Base-by-base conservation (phyloP, 2,329 filamentous ascomycete species). In the Fusarium armeniacum region DNA sequence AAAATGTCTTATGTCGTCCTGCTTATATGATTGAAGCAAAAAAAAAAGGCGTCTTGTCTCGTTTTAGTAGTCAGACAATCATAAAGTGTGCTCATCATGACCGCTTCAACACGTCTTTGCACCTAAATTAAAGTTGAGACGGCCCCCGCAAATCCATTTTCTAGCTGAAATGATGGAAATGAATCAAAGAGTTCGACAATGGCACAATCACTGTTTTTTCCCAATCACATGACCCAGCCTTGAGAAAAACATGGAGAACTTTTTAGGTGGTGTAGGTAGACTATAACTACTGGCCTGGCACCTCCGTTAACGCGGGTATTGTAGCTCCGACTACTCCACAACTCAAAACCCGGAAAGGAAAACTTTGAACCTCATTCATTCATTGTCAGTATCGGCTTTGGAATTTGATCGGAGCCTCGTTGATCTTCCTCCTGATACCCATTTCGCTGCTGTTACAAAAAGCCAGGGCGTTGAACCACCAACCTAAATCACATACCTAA, bases 341-440 rank as follows among this genome's bases (percentile, higher is more conserved):
- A 65, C 61, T 62, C 59, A 60, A 55, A 65, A 53, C 62, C 62
- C 65, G 65, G 67, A 70, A 70, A 71, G 40, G 62, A 75, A 75
- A 75, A 74, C 58, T 75, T 72, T 75, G 69, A 68, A 65, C 67
- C 47, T 50, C 47, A 59, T 63, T 58, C n/a, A 40, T 40, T 58
- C n/a, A 40, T 40, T 38, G 36, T 20, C n/a, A 20, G 20, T 38
- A 32, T 61, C 47, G 32, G 55, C 49, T 65, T 24, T 66, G 33
- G 47, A 47, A 73, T 54, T 74, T 68, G 69, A 67, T 73, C 61
- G 62, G 57, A 54, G 57, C 18, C 18, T 20, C 45, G 43, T 53
- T 51, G 20, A 59, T 49, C 52, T 22, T 55, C 36, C 20, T 44
- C 35, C 15, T 50, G 22, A 44, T 28, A 35, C 30, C 54, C 36